These are phyloP conservation scores for Quercus variabilis DNA, from an alignment of 306 rosid genomes.

Conservation along the genomic window DNA sequence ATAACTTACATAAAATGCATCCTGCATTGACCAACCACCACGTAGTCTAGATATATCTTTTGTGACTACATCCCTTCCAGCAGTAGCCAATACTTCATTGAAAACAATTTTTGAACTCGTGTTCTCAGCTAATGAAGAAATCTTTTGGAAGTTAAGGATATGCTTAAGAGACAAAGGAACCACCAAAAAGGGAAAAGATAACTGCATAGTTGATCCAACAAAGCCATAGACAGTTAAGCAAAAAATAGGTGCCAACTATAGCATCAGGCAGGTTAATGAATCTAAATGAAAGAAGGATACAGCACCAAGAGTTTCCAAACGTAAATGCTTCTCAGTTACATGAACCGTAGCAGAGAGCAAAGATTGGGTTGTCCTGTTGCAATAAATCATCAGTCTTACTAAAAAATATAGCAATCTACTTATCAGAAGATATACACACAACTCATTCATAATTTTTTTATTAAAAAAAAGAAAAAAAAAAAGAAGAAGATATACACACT, in stretches of 20 bases:
- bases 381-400: conserved; percentile 30
- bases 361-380: conserved; percentile 80
- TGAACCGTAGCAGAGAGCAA: conserved; percentile 71
- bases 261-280: conserved; percentile 3
- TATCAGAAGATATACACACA: conserved; percentile 19
- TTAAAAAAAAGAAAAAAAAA: background rate
- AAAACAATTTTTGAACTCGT: conserved; percentile 78
- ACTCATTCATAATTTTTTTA: conserved; percentile 11
- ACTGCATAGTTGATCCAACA: background rate
- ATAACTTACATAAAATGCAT: conserved; percentile 84
- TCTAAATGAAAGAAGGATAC: conserved; percentile 58
- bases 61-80: conserved; percentile 84
- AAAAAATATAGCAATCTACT: conserved; percentile 16
- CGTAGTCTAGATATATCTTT: conserved; percentile 92
- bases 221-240: background rate
- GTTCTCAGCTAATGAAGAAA: conserved; percentile 87
- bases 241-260: background rate
- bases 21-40: conserved; percentile 99
- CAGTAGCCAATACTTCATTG: conserved; percentile 80
- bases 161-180: conserved; percentile 11
- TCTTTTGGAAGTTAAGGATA: conserved; percentile 65
- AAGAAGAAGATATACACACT: conserved; percentile 1
- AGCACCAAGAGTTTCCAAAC: conserved; percentile 90
- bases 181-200: background rate
- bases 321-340: conserved; percentile 83